These are phyloP conservation scores for Fagus crenata DNA, from an alignment of 306 rosid genomes.

Conservation along the genomic window DNA sequence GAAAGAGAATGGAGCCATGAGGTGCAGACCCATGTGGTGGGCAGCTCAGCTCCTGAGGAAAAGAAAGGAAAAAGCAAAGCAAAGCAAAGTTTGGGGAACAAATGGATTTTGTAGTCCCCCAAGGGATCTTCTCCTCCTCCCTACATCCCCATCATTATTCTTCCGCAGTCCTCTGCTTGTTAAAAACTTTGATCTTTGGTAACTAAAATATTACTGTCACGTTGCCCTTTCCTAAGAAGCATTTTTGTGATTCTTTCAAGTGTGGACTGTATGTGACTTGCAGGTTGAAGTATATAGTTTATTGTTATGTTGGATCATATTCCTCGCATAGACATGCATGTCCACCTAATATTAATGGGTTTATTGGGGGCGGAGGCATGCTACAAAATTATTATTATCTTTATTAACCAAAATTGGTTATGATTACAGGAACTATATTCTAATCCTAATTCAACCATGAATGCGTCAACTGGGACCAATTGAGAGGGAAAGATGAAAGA, in stretches of 20 bases:
- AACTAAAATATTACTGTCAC: conserved; percentile 27
- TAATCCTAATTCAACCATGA: not conserved
- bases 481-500: too few relatives aligned
- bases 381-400: not conserved
- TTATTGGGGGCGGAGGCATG: not conserved
- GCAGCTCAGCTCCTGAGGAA: conserved; percentile 56
- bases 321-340: not conserved
- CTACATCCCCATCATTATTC: conserved; percentile 75
- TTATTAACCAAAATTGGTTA: not conserved
- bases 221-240: conserved; percentile 13
- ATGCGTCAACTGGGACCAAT: not conserved
- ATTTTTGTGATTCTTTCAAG: not conserved
- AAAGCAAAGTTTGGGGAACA: conserved; percentile 62
- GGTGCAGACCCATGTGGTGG: conserved; percentile 73
- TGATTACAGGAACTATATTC: not conserved
- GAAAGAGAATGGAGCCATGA: conserved; percentile 28
- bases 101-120: conserved; percentile 90
- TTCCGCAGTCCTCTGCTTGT: conserved; percentile 33
- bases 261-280: not conserved
- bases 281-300: not conserved
- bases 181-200: conserved; percentile 22
- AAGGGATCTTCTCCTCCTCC: conserved; percentile 81
- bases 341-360: not conserved
- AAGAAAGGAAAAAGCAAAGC: conserved; percentile 44
- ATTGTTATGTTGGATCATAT: conserved; percentile 5